Evolutionary conservation across 2,329 filamentous ascomycete genomes (phyloP).

Genomic region (Lecanicillium sp.): DNA sequence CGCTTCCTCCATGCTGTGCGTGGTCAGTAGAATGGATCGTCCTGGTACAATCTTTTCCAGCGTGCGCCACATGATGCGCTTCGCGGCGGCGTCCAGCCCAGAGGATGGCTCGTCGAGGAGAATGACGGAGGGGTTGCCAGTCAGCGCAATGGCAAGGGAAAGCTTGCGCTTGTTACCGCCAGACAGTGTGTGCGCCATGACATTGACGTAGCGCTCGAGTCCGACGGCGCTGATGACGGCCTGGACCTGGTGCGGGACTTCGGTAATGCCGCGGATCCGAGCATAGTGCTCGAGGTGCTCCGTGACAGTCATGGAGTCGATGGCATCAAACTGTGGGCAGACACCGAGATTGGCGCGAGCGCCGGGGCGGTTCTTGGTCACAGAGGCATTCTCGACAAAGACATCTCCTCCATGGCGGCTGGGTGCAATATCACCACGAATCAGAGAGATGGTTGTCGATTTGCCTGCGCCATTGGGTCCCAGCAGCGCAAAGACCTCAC

Average conservation of each 20-base stretch:
- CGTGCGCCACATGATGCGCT: slow-evolving; percentile 69
- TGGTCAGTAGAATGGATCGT: slow-evolving; percentile 63
- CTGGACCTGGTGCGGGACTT: slow-evolving; percentile 49
- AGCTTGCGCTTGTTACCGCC: slow-evolving; percentile 75
- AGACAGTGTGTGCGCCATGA: slow-evolving; percentile 60
- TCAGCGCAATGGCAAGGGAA: slow-evolving; percentile 64
- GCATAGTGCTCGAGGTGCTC: slow-evolving; percentile 71
- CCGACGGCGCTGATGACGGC: slow-evolving; percentile 61
- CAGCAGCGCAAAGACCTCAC: slow-evolving; percentile 67
- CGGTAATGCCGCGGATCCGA: slow-evolving; percentile 56
- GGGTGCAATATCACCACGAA: slow-evolving; percentile 65
- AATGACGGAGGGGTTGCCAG: slow-evolving; percentile 66
- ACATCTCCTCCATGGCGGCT: slow-evolving; percentile 48
- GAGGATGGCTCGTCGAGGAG: slow-evolving; percentile 69
- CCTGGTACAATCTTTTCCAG: slow-evolving; percentile 58
- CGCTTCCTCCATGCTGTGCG: slow-evolving; percentile 76
- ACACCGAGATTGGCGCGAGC: slow-evolving; percentile 60
- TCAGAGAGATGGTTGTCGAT: slow-evolving; percentile 62
- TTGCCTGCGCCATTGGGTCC: slow-evolving; percentile 76
- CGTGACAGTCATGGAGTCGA: slow-evolving; percentile 66
- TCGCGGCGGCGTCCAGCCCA: slow-evolving; percentile 67
- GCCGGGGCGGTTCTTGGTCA: slow-evolving; percentile 53
- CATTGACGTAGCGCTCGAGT: slow-evolving; percentile 49
- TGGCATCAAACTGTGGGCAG: slow-evolving; percentile 65
- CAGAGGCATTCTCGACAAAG: slow-evolving; percentile 59